Evolutionary conservation across 352 stramenopile species (phyloP).

Genomic region (Pythium aristosporum): DNA sequence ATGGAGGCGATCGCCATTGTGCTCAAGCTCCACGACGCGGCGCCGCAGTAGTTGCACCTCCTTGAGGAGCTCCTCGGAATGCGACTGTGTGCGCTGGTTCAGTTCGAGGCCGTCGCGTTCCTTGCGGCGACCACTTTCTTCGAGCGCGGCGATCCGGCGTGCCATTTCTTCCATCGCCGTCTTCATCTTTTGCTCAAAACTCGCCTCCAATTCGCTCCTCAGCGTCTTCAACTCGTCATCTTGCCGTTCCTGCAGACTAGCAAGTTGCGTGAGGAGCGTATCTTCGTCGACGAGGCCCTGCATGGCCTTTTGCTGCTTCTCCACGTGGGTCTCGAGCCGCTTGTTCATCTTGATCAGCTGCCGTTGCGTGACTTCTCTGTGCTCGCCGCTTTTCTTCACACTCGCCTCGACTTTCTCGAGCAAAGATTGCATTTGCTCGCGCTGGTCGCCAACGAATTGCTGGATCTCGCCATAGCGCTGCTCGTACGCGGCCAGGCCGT

Average conservation of each 20-base stretch:
- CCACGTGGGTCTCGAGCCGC: slow-evolving; percentile 18
- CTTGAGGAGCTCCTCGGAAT: not conserved
- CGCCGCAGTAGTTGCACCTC: slow-evolving; percentile 9
- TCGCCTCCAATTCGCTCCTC: slow-evolving; percentile 27
- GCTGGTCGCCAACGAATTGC: slow-evolving; percentile 9
- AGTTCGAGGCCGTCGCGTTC: slow-evolving; percentile 1
- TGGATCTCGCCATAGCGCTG: slow-evolving; percentile 15
- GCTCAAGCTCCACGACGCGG: slow-evolving; percentile 20
- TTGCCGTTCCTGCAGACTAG: slow-evolving; percentile 49
- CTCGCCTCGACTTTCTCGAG: slow-evolving; percentile 6
- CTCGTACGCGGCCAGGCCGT: slow-evolving; percentile 18
- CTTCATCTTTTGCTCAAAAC: slow-evolving; percentile 25
- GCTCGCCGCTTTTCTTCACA: slow-evolving; percentile 16
- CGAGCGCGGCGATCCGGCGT: slow-evolving; percentile 3
- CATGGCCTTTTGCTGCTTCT: slow-evolving; percentile 28
- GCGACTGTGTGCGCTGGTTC: slow-evolving; percentile 1
- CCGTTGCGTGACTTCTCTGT: slow-evolving; percentile 18
- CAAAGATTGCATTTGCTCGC: slow-evolving; percentile 7
- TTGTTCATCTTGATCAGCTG: slow-evolving; percentile 29
- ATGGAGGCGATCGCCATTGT: not conserved
- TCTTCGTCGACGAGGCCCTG: slow-evolving; percentile 43
- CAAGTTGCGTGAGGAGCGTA: slow-evolving; percentile 50
- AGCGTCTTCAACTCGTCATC: slow-evolving; percentile 38
- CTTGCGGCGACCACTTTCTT: slow-evolving; percentile 3
- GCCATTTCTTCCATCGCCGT: slow-evolving; percentile 16